Evolutionary conservation across 2,329 filamentous ascomycete species (phyloP), one percentile per base, ranked within the genome.

Genomic region (Clarireedia sp.): DNA sequence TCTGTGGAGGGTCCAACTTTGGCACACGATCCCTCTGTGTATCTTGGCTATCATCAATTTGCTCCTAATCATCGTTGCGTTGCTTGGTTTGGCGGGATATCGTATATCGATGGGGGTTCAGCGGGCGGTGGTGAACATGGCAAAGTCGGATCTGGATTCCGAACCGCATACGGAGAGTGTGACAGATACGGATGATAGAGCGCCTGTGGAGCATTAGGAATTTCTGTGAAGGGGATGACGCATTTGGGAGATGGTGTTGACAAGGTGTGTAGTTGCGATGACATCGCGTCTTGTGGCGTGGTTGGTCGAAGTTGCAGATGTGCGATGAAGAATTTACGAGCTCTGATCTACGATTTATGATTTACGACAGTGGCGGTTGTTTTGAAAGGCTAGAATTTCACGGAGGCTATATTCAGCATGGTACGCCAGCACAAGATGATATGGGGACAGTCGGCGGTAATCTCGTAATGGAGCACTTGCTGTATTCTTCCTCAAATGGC

Each of bases 21-120:
- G 61, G 63, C 64, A 67, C 55, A 63, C 60, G 5, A 62, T 67
- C 29, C 64, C 63, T 1, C 55, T 68, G 8, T 65, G 62, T 16
- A 47, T 66, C 5, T 50, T 68, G 3, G 63, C 63, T 1, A 59
- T 65, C 7, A 57, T 66, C 53, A 66, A 65, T 41, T 60, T 66
- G 8, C 48, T 65, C 2, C 57, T 68, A 1, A 60, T 67, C 26
- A 64, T 67, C 9, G 29, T 64, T 36, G 61, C 62, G 5, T 52
- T 67, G 29, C 57, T 68, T 8, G 64, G 64, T 19, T 53, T 66
- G 4, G 65, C 63, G 8, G 55, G 56, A 2, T 67, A 63, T 50
- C 50, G 60, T 9, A 64, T 66, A 41, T 54, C 40, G 2, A 58
- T 63, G 24, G 60, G 56, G 8, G 16, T 62, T 12, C 51, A 61